Evolutionary conservation across 139 green algal species (phyloP).

Genomic region (Coelastrella sp.): DNA sequence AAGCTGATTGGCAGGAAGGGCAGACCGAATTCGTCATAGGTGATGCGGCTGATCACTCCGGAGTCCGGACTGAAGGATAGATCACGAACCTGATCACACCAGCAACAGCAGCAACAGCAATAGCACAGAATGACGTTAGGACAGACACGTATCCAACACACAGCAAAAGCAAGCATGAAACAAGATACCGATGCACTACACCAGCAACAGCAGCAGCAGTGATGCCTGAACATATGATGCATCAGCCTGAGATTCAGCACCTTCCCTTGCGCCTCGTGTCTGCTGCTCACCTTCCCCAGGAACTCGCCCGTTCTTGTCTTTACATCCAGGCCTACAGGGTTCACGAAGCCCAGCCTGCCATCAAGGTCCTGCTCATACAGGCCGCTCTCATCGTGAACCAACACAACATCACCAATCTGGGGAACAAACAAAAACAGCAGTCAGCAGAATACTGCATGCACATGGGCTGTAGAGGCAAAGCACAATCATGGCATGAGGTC

Average conservation of each 20-base stretch:
- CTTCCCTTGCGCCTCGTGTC: no score
- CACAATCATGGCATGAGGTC: no score
- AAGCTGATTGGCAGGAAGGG: slow-evolving; percentile 73
- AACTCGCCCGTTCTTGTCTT: slow-evolving; percentile 61
- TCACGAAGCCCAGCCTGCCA: slow-evolving; percentile 60
- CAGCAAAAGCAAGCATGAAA: no score
- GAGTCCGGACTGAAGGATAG: slow-evolving; percentile 81
- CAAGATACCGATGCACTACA: no score
- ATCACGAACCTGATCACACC: slow-evolving; percentile 75
- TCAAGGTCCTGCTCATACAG: slow-evolving; percentile 64
- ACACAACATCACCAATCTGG: slow-evolving; percentile 86
- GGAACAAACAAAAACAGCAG: no score
- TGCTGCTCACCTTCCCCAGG: slow-evolving; percentile 77
- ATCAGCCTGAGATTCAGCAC: no score
- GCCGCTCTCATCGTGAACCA: slow-evolving; percentile 79
- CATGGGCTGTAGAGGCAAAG: no score
- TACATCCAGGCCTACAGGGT: slow-evolving; percentile 75
- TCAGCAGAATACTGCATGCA: no score
- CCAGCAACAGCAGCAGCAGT: not conserved
- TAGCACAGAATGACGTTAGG: not conserved
- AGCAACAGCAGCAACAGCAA: not conserved
- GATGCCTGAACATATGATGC: not conserved
- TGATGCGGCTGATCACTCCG: slow-evolving; percentile 68
- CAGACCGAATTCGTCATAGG: slow-evolving; percentile 82
- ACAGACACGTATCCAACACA: no score